Conservation (phyloP, 2,329 filamentous ascomycete genomes). For the Stagonosporopsis vannaccii region DNA sequence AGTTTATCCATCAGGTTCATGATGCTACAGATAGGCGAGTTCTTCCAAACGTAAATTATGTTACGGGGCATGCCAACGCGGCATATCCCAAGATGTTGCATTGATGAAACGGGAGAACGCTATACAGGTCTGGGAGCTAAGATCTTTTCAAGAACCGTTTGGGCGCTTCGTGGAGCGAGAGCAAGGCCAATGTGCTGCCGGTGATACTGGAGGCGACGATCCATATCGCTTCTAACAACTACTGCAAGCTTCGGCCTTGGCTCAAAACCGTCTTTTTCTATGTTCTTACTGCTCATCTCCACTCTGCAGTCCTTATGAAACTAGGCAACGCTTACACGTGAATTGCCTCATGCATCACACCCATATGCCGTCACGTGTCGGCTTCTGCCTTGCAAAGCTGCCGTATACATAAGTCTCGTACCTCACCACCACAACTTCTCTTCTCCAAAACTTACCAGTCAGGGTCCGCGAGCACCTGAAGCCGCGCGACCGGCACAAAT, state of each 20-base stretch:
- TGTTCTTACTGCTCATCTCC: too few relatives aligned
- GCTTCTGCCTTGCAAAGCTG: background rate
- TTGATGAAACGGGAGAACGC: background rate
- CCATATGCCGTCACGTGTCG: slow-evolving; percentile 1
- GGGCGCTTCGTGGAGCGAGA: background rate
- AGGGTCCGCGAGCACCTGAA: slow-evolving; percentile 11
- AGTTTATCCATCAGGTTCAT: background rate
- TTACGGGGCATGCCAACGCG: slow-evolving; percentile 1
- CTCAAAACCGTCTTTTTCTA: background rate
- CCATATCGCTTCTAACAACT: background rate
- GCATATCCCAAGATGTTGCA: background rate
- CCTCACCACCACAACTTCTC: too few relatives aligned
- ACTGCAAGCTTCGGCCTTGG: background rate
- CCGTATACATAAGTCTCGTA: background rate
- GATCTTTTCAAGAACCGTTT: background rate
- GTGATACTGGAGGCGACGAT: background rate
- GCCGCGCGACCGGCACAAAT: slow-evolving; percentile 12
- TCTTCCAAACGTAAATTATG: background rate
- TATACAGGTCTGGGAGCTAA: background rate
- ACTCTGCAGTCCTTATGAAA: background rate
- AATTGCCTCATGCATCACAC: background rate
- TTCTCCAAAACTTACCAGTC: slow-evolving; percentile 4
- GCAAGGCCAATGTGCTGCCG: background rate
- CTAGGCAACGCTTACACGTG: slow-evolving; percentile 3
- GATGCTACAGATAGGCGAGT: background rate